Evolutionary conservation across 768 basidiomycete genomes (phyloP).

Genomic region (Trametes punicea): DNA sequence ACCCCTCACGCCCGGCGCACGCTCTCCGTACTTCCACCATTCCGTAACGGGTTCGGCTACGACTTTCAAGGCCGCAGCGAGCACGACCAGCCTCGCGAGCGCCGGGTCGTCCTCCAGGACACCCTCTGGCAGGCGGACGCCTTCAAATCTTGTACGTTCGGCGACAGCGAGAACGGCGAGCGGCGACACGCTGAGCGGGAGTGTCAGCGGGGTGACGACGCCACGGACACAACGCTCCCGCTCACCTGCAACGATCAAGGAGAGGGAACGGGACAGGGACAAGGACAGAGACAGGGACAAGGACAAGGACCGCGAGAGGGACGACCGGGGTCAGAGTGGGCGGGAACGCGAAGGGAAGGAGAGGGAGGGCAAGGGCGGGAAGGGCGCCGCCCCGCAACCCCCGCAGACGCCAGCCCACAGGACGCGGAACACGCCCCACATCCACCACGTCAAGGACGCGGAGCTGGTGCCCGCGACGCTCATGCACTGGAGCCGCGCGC

Average conservation of each 20-base stretch:
- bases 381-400: not conserved
- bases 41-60: constrained; percentile 35
- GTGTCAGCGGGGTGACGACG: constrained; percentile 12
- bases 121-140: constrained; percentile 17
- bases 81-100: constrained; percentile 31
- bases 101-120: constrained; percentile 25
- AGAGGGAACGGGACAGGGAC: constrained; percentile 17
- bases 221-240: constrained; percentile 12
- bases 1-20: constrained; percentile 23
- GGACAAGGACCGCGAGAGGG: constrained; percentile 13
- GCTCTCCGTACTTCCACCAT: constrained; percentile 39
- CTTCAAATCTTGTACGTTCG: constrained; percentile 14
- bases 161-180: constrained; percentile 12
- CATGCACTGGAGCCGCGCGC: constrained; percentile 86
- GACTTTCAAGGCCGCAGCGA: constrained; percentile 33
- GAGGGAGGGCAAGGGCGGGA: constrained; percentile 11
- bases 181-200: constrained; percentile 13
- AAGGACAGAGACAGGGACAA: constrained; percentile 14
- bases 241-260: constrained; percentile 16
- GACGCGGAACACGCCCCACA: constrained; percentile 48
- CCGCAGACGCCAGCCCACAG: constrained; percentile 31
- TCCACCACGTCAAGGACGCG: constrained; percentile 60
- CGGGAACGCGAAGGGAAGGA: constrained; percentile 12
- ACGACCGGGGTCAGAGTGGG: constrained; percentile 11
- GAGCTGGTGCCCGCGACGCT: constrained; percentile 63